Base-by-base conservation (phyloP, 352 stramenopile species). In the Phytophthora vignae region DNA sequence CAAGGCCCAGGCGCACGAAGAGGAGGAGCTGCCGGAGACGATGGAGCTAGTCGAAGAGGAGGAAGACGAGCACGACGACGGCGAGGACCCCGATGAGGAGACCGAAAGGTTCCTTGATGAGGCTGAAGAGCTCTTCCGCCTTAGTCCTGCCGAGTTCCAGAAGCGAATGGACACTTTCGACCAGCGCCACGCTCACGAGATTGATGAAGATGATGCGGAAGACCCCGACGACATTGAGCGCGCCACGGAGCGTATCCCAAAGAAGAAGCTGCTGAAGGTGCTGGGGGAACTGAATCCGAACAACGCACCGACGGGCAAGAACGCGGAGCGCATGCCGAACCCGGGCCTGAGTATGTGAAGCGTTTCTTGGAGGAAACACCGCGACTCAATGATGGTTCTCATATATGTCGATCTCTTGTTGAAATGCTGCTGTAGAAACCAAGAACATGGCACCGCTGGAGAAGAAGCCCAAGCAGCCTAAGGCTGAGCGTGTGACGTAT, bases 241-340 rank as follows among this genome's bases (percentile, higher is more conserved):
- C 8, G 88, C 78, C 1, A 90, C 60, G 2, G 82, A 92, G 67
- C 81, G 81, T 8, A 95, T 95, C 49, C 81, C 84, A 0, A 94
- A 90, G 68, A 84, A 82, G 46, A 87, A 89, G 53, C 69, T 95
- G 49, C 55, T 93, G 0, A 90, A 92, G 57, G 74, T 92, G n/a
- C 68, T 95, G 22, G 76, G 76, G 60, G 88, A 92, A 11, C 63
- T 95, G 12, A 83, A 87, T 17, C 67, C 83, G 17, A 82, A 78
- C 42, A 75, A 70, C 31, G 40, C 63, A 10, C 60, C 65, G 19
- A 74, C 61, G 8, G 69, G 78, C 36, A 88, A 86, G 57, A 90
- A 89, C 36, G 63, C 59, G 1, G 82, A 91, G 64, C 77, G 74
- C n/a, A 91, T 91, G 73, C 57, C 52, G 21, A 69, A 58, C 21